phyloP scores from a whole-genome alignment of 106 monocot species.

The Apostasia ramifera region DNA sequence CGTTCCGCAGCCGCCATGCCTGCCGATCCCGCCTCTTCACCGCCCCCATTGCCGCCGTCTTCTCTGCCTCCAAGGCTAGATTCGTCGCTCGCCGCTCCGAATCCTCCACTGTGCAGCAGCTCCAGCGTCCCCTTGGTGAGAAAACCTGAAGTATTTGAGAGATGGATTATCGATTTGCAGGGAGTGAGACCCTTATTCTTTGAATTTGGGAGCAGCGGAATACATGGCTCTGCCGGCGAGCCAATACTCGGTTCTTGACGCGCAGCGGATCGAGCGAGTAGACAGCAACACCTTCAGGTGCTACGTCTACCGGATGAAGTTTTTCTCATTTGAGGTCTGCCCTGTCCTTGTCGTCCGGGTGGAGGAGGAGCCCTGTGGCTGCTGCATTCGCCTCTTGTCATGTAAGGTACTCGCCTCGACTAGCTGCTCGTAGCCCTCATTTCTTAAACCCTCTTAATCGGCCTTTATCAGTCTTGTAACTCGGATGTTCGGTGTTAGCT shows the following conservation, averaged over 20 bases:
- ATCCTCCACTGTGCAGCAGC: slow-evolving; percentile 61
- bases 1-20: background rate
- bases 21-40: background rate
- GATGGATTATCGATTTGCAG: background rate
- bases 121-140: slow-evolving; percentile 70
- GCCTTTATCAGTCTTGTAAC: background rate
- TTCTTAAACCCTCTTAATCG: background rate
- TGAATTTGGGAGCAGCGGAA: slow-evolving; percentile 41
- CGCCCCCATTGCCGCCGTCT: slow-evolving; percentile 18
- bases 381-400: slow-evolving; percentile 83
- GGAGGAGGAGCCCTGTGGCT: slow-evolving; percentile 70
- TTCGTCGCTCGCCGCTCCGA: slow-evolving; percentile 77
- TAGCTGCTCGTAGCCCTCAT: background rate
- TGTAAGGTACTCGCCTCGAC: slow-evolving; percentile 47
- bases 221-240: slow-evolving; percentile 94
- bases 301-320: slow-evolving; percentile 78
- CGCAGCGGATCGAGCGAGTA: slow-evolving; percentile 87
- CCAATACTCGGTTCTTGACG: slow-evolving; percentile 97
- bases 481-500: slow-evolving; percentile 26
- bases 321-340: slow-evolving; percentile 86
- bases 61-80: slow-evolving; percentile 60
- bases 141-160: background rate
- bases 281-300: slow-evolving; percentile 88
- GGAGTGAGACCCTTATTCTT: background rate
- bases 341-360: slow-evolving; percentile 87